These are phyloP conservation scores for Scalesia atractyloides DNA, from an alignment of 129 eudicot species.

Conservation along the genomic window DNA sequence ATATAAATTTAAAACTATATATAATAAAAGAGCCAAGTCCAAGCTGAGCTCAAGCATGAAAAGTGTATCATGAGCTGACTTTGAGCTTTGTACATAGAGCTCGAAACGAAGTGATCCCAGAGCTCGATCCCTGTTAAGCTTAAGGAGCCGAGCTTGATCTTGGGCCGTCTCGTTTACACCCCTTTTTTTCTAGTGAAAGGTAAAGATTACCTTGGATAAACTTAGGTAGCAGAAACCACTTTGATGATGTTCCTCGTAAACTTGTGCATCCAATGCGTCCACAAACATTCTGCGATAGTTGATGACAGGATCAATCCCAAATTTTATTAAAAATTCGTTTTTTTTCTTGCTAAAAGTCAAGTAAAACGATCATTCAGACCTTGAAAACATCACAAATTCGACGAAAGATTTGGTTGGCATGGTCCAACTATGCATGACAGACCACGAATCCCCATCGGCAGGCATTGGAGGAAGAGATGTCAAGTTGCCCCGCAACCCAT, in stretches of 20 bases:
- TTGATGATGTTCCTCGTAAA: constrained; percentile 60
- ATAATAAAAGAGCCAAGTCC: too few relatives aligned
- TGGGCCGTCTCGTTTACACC: too few relatives aligned
- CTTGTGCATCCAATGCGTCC: constrained; percentile 61
- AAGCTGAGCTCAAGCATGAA: too few relatives aligned
- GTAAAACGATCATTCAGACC: constrained; percentile 43
- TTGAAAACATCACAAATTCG: constrained; percentile 92
- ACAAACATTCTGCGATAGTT: constrained; percentile 63
- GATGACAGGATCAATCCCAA: background rate
- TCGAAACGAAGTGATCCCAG: too few relatives aligned
- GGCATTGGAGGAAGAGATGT: constrained; percentile 93
- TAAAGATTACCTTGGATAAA: constrained; percentile 52
- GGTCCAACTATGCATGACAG: constrained; percentile 94
- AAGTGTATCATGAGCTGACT: too few relatives aligned
- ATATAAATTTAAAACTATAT: too few relatives aligned
- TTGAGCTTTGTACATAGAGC: too few relatives aligned
- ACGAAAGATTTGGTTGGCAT: constrained; percentile 84
- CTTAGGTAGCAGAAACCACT: constrained; percentile 67
- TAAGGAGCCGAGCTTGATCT: too few relatives aligned
- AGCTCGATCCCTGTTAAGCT: too few relatives aligned
- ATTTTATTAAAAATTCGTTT: constrained; percentile 5
- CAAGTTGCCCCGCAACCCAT: constrained; percentile 61
- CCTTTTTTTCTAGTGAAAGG: background rate
- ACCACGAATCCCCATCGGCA: constrained; percentile 80
- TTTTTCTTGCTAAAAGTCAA: constrained; percentile 2